These are phyloP conservation scores for Fusarium tjaetaba DNA, from an alignment of 2,329 filamentous ascomycete species.

Conservation along the genomic window DNA sequence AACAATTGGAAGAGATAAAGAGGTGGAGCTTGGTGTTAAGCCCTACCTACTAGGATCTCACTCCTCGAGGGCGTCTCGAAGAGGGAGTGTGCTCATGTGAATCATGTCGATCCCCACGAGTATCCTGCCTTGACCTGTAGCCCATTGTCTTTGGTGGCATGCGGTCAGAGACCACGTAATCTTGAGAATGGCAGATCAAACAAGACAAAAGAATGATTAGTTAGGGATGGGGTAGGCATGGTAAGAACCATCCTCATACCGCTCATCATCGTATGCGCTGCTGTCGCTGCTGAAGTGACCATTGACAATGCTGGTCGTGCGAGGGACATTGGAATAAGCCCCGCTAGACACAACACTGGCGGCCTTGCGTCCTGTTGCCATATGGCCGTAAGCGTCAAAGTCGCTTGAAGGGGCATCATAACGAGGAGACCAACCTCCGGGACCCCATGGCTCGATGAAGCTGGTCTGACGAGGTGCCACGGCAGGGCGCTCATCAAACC, in stretches of 20 bases:
- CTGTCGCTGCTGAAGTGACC: slow-evolving; percentile 46
- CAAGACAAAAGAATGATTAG: slow-evolving; percentile 31
- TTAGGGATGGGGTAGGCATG: slow-evolving; percentile 49
- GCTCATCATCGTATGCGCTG: slow-evolving; percentile 45
- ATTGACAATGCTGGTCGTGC: slow-evolving; percentile 42
- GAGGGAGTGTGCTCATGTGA: slow-evolving; percentile 11
- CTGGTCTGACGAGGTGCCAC: slow-evolving; percentile 44
- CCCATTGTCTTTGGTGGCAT: slow-evolving; percentile 1
- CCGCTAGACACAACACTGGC: slow-evolving; percentile 38
- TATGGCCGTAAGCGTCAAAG: slow-evolving; percentile 43
- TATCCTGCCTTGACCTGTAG: slow-evolving; percentile 18
- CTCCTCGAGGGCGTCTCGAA: slow-evolving; percentile 10
- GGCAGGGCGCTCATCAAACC: slow-evolving; percentile 50
- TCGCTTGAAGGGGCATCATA: slow-evolving; percentile 41
- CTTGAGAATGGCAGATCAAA: slow-evolving; percentile 16
- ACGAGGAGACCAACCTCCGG: slow-evolving; percentile 44
- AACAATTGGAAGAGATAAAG: slow-evolving; percentile 22
- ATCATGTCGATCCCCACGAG: slow-evolving; percentile 4
- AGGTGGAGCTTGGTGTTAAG: slow-evolving; percentile 31
- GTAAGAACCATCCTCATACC: slow-evolving; percentile 50
- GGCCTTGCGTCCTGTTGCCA: slow-evolving; percentile 43
- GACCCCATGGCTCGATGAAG: slow-evolving; percentile 50
- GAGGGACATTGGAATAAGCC: slow-evolving; percentile 45
- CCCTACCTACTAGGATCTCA: slow-evolving; percentile 32
- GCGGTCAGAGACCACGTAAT: neutral